Conservation (phyloP, 139 green algal species). For the Diplosphaera chodatii region DNA sequence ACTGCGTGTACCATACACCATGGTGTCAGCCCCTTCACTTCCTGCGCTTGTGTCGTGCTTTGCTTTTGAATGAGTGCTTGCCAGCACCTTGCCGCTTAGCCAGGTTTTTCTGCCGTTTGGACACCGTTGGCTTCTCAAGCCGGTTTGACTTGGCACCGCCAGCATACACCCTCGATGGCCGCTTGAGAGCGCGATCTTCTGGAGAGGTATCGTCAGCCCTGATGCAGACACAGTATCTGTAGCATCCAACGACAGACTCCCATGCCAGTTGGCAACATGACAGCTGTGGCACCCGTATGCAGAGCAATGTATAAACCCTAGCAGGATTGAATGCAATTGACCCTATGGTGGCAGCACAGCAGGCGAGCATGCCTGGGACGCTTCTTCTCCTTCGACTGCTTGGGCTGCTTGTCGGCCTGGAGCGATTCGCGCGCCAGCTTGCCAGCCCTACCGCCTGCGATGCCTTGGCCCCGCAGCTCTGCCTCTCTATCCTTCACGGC, state of each 20-base stretch:
- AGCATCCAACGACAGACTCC: too few species aligned
- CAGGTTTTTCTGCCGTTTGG: constrained; percentile 38
- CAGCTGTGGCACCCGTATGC: too few species aligned
- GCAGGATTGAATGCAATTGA: too few species aligned
- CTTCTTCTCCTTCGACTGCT: constrained; percentile 42
- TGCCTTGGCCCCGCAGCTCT: constrained; percentile 51
- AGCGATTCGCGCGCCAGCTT: constrained; percentile 49
- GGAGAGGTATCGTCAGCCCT: constrained; percentile 21
- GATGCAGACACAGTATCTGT: not conserved
- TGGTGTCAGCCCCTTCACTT: too few species aligned
- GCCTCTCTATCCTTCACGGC: constrained; percentile 45
- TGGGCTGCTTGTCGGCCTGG: not conserved
- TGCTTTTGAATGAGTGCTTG: constrained; percentile 70
- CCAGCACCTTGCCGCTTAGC: constrained; percentile 58
- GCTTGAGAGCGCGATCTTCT: not conserved
- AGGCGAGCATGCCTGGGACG: not conserved
- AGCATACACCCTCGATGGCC: constrained; percentile 37
- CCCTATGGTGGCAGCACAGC: too few species aligned
- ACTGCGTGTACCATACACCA: too few species aligned
- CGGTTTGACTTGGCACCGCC: constrained; percentile 21
- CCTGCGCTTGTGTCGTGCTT: constrained; percentile 55
- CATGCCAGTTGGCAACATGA: too few species aligned
- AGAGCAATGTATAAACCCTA: too few species aligned
- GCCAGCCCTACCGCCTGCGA: constrained; percentile 45
- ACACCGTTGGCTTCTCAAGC: not conserved